phyloP scores from a whole-genome alignment of 169 alveolate species.

The Plasmodium relictum region DNA sequence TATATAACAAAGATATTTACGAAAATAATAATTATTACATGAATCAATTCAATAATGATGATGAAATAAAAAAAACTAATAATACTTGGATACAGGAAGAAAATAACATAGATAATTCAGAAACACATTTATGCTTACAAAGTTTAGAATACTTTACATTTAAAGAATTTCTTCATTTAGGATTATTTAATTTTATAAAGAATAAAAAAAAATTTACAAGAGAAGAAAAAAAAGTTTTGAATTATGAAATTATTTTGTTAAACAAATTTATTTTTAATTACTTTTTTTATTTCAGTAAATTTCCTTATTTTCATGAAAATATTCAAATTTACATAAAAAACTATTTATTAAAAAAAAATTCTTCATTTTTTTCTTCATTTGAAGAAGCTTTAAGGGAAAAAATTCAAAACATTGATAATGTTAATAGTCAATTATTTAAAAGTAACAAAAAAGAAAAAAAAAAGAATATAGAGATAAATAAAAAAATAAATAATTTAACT shows the following conservation, averaged over 20 bases:
- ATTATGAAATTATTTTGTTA: slow-evolving; percentile 41
- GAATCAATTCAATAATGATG: not conserved
- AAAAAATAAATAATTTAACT: not conserved
- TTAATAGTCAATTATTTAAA: not conserved
- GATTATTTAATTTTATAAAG: slow-evolving; percentile 29
- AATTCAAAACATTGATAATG: not conserved
- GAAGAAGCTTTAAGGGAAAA: slow-evolving; percentile 32
- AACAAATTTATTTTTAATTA: slow-evolving; percentile 44
- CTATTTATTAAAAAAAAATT: slow-evolving; percentile 44
- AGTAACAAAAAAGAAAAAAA: slow-evolving; percentile 4
- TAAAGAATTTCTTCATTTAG: slow-evolving; percentile 24
- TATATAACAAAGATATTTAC: not conserved
- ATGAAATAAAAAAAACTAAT: slow-evolving; percentile 7
- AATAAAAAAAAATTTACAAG: slow-evolving; percentile 16
- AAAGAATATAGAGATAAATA: not conserved
- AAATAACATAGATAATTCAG: slow-evolving; percentile 8
- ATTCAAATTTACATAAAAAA: slow-evolving; percentile 33
- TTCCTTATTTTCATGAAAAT: slow-evolving; percentile 70
- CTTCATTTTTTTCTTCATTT: slow-evolving; percentile 19
- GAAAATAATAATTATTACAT: not conserved
- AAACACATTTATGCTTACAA: slow-evolving; percentile 10
- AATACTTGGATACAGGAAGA: not conserved
- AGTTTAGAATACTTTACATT: slow-evolving; percentile 20
- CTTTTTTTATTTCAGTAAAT: slow-evolving; percentile 19
- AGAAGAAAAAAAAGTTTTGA: slow-evolving; percentile 12